Percentiles rank a stretch among this genome's conserved stretches.
Conservation (phyloP, 208 protist genomes). For the Borovskyia barvae region DNA sequence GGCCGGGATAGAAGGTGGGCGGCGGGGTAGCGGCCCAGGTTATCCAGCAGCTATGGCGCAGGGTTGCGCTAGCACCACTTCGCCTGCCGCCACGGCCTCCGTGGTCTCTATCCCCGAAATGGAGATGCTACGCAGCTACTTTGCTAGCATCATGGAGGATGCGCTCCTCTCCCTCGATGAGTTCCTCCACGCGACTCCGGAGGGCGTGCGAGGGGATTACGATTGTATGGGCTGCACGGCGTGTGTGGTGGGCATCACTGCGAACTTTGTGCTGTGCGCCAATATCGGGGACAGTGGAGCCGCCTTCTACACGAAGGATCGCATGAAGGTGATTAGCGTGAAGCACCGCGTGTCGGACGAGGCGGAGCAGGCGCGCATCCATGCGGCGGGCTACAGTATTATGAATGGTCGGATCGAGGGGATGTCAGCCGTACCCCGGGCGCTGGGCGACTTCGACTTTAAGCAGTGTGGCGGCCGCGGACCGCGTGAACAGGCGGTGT, state of each 20-base stretch:
- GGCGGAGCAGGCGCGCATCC: constrained; percentile 51
- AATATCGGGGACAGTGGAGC: constrained; percentile 82
- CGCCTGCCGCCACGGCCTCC: constrained; percentile 21
- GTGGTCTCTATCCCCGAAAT: constrained; percentile 40
- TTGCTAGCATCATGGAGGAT: constrained; percentile 72
- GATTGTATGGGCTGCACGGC: constrained; percentile 73
- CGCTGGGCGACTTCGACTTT: constrained; percentile 86
- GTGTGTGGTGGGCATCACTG: constrained; percentile 74
- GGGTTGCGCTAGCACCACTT: constrained; percentile 1
- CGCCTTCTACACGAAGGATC: constrained; percentile 48
- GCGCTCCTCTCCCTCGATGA: constrained; percentile 66
- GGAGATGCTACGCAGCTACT: constrained; percentile 70
- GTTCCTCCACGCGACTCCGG: constrained; percentile 33
- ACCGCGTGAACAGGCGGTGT: constrained; percentile 68
- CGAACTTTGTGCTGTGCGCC: constrained; percentile 75
- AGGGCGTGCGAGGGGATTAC: constrained; percentile 68
- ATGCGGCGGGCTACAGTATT: constrained; percentile 60
- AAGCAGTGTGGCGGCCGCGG: constrained; percentile 73
- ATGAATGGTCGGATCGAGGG: constrained; percentile 68
- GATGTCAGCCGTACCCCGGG: constrained; percentile 71
- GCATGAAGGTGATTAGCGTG: constrained; percentile 47
- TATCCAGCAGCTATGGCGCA: background rate
- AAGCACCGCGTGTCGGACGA: constrained; percentile 60
- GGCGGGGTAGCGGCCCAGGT: background rate
- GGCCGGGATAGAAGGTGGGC: background rate